Percentiles rank a stretch among this genome's conserved stretches.
Conservation (phyloP, 139 green algal species). For the Asterochloris sp. region DNA sequence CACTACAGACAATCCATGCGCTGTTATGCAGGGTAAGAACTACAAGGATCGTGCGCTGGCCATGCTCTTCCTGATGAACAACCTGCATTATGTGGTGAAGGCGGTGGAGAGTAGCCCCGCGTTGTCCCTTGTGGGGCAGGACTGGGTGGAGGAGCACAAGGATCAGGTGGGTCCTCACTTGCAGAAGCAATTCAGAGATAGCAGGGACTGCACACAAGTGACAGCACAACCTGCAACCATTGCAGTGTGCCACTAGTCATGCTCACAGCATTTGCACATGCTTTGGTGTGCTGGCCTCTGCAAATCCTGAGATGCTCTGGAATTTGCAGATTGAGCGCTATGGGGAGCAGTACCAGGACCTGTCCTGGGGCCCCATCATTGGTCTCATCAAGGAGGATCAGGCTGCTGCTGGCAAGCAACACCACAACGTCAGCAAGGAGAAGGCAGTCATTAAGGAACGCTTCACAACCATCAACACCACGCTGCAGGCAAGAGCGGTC, state of each 20-base stretch:
- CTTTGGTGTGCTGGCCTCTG: too few relatives aligned
- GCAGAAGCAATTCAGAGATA: neutral
- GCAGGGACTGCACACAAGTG: too few relatives aligned
- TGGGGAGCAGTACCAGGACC: slow-evolving; percentile 28
- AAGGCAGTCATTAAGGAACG: slow-evolving; percentile 20
- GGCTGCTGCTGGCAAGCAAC: neutral
- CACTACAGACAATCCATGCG: neutral
- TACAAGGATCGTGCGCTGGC: slow-evolving; percentile 27
- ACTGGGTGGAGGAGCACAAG: slow-evolving; percentile 61
- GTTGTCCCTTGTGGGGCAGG: slow-evolving; percentile 39
- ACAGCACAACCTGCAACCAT: too few relatives aligned
- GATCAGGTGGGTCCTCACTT: slow-evolving; percentile 11
- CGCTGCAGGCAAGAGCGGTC: neutral
- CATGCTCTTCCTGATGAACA: slow-evolving; percentile 54
- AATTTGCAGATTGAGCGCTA: slow-evolving; percentile 18
- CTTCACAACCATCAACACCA: slow-evolving; percentile 5
- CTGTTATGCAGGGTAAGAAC: slow-evolving; percentile 13
- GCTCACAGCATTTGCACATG: too few relatives aligned
- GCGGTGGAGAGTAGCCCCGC: slow-evolving; percentile 28
- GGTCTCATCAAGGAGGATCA: slow-evolving; percentile 9
- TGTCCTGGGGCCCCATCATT: slow-evolving; percentile 17
- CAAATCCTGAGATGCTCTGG: neutral
- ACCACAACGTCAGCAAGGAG: slow-evolving; percentile 4
- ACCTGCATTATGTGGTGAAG: slow-evolving; percentile 38
- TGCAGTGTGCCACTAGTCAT: too few relatives aligned